Evolutionary conservation across 352 stramenopile species (phyloP).

Genomic region (Globisporangium paroecandrum): DNA sequence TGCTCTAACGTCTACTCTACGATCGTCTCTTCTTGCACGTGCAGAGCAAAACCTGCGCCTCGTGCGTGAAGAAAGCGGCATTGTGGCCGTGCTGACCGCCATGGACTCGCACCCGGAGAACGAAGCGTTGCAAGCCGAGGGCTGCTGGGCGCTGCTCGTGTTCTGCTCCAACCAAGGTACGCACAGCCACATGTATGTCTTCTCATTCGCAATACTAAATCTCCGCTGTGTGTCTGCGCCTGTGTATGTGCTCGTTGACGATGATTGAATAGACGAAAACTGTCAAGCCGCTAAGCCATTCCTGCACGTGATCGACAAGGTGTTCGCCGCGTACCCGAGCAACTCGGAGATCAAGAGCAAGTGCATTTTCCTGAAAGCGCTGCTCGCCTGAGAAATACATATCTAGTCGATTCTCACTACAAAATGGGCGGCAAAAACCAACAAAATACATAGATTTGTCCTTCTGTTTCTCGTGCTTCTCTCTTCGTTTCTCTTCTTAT

Average conservation of each 20-base stretch:
- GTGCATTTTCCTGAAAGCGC: conserved; percentile 51
- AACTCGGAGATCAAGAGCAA: conserved; percentile 71
- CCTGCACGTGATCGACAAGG: conserved; percentile 39
- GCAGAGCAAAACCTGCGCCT: conserved; percentile 53
- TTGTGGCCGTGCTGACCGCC: conserved; percentile 54
- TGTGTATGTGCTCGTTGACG: background rate
- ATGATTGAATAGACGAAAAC: conserved; percentile 46
- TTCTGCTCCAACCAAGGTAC: conserved; percentile 78
- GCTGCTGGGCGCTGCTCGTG: conserved; percentile 71
- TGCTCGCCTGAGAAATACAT: conserved; percentile 35
- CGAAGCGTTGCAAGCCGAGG: conserved; percentile 66
- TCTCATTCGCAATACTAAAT: too few relatives aligned
- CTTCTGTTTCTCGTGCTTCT: conserved; percentile 6
- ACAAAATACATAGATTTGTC: conserved; percentile 27
- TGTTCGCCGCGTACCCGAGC: conserved; percentile 34
- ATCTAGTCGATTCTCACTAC: background rate
- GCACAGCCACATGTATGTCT: background rate
- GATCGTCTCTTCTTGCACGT: conserved; percentile 11
- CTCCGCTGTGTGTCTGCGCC: background rate
- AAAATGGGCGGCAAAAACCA: background rate
- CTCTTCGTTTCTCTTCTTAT: background rate
- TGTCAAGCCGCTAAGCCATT: conserved; percentile 44
- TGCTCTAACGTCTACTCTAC: background rate
- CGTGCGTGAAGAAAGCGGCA: conserved; percentile 55
- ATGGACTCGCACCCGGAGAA: conserved; percentile 65